Base-by-base conservation (phyloP, 2,329 filamentous ascomycete genomes). In the Fusarium sp. region DNA sequence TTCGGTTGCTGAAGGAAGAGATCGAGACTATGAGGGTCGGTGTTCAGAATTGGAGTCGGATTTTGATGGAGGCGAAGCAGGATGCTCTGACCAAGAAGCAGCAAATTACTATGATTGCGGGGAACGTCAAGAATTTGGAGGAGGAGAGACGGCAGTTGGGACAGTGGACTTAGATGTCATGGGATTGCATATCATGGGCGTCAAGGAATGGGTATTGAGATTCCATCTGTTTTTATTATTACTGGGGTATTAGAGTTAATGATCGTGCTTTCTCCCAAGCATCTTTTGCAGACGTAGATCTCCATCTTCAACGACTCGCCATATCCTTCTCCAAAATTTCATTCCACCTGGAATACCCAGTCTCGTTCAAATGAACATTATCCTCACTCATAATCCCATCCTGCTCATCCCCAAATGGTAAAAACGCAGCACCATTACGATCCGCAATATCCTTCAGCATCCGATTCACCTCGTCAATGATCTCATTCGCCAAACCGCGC, bases 321-420 rank as follows among this genome's bases (percentile, higher is more conserved):
- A 60, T 60, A 4, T 65, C 61, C 5, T 31, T 43, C 12, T 30
- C 25, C 9, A 65, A 28, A 1, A 65, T 7, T 2, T 28, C n/a
- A 1, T 53, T 53, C 61, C 62, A 65, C 23, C 39, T 34, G 7
- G 14, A 3, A 9, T 65, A 65, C 4, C 62, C 62, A 11, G 14
- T 21, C 6, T 19, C 4, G 4, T 65, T 65, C 34, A 65, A n/a
- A 14, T 65, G 62, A 19, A 65, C 46, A 19, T 60, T 43, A 10
- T 65, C 62, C 1, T 53, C 6, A 7, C 53, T 44, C 62, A 65
- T 59, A 0, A 65, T 65, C 0, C 53, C 62, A 4, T 19, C 14
- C 18, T 65, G 61, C 0, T 60, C 42, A 21, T 42, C 23, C 2
- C 48, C 54, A 6, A 54, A 65, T 1, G 61, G 21, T 2, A 52